Base-by-base conservation (phyloP, 1,284 basidiomycete genomes). In the Sphagnurus paluster region DNA sequence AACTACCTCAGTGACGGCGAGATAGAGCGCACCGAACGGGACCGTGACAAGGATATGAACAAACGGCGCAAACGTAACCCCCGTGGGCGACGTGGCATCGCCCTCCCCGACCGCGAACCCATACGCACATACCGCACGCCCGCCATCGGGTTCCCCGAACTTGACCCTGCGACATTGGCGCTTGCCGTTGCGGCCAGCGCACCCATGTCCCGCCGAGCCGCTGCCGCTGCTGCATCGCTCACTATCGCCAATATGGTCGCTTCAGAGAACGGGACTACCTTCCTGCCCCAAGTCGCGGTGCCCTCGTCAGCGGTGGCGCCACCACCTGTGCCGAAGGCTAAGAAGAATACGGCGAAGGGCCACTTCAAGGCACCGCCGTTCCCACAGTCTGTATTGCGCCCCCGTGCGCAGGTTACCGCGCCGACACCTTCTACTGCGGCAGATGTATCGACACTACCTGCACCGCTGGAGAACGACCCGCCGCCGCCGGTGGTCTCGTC, bases 91-190 rank as follows among this genome's bases (percentile, higher is more conserved):
- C 77, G 95, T 39, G 94, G 93, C n/a, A 76, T 97, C 52, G 83
- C 84, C 1, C 72, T 98, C 11, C 94, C 96, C 0, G 97, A 99
- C 62, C 85, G 95, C 43, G 96, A 99, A 55, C 89, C 93, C 2
- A 81, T 90, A 60, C 84, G 93, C 68, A 98, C 97, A 7, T 88
- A 89, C 65, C 84, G 97, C 28, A 94, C 93, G 0, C 84, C 87
- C 5, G 85, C 90, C 3, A 82, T 94, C 48, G 88, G 88, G 20
- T 89, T 90, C 73, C 86, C 88, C 3, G 87, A 90, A 58, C 67
- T 87, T 39, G 87, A 89, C 56, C 68, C 86, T 37, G 79, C 83
- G 7, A 79, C 78, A 0, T 68, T 88, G 35, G 81, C 86, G 0
- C 63, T 80, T 5, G 82, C 79, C 8, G 78, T 77, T 6, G 79